Evolutionary conservation across 2,329 filamentous ascomycete species (phyloP).

Genomic region (Neofusicoccum sp.): DNA sequence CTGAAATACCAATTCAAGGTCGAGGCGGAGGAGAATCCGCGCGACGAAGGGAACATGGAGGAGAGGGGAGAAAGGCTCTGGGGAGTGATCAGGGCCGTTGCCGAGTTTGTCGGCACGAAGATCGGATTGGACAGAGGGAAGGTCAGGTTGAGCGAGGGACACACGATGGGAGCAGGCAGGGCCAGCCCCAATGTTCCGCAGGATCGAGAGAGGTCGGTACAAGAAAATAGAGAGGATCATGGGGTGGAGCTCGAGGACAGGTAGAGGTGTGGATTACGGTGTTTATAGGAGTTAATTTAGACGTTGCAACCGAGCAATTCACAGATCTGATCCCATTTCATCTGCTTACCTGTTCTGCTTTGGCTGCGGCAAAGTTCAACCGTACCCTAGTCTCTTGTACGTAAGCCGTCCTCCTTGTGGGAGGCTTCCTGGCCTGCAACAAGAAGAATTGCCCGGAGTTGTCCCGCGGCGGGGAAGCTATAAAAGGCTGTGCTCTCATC

Average conservation of each 20-base stretch:
- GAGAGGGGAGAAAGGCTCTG: conserved; percentile 16
- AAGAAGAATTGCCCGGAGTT: too few relatives aligned
- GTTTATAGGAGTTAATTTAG: not conserved
- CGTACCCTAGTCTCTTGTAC: too few relatives aligned
- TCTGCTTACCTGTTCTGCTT: too few relatives aligned
- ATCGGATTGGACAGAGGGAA: conserved; percentile 6
- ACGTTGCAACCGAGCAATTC: not conserved
- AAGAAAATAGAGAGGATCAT: conserved; percentile 7
- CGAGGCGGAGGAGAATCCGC: conserved; percentile 72
- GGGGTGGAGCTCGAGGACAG: conserved; percentile 13
- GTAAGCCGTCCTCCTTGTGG: too few relatives aligned
- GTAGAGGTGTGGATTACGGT: not conserved
- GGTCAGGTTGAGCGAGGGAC: conserved; percentile 11
- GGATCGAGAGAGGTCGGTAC: not conserved
- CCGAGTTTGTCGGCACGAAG: conserved; percentile 7
- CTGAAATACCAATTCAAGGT: conserved; percentile 97
- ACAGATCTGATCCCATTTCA: too few relatives aligned
- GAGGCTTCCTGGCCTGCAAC: too few relatives aligned
- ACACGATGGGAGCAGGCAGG: not conserved
- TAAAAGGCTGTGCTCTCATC: too few relatives aligned
- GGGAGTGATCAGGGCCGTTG: conserved; percentile 12
- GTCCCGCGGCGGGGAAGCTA: too few relatives aligned
- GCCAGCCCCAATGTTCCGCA: not conserved
- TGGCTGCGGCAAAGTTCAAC: too few relatives aligned
- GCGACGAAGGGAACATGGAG: conserved; percentile 9